phyloP scores from a whole-genome alignment of 2,329 filamentous ascomycete species.

The Fusarium falciforme region DNA sequence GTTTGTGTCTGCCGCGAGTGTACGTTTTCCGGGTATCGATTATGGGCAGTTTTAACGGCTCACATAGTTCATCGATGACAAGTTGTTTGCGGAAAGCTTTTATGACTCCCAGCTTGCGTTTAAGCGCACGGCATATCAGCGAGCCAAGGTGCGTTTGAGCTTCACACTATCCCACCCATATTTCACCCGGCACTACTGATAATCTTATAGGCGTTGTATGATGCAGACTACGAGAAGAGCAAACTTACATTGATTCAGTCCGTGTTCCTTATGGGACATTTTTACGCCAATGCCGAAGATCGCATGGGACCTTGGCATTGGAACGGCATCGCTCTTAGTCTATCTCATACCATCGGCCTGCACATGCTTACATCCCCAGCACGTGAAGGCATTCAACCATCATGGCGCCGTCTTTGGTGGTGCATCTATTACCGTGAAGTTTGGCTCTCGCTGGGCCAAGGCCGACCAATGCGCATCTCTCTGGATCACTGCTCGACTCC shows the following conservation, averaged over 20 bases:
- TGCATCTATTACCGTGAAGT: conserved; percentile 27
- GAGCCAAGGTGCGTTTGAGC: conserved; percentile 14
- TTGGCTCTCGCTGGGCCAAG: conserved; percentile 26
- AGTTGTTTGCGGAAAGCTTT: neutral
- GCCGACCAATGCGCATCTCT: conserved; percentile 20
- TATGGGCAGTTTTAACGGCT: neutral
- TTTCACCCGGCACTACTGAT: neutral
- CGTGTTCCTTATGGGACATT: conserved; percentile 55
- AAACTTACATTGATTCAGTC: conserved; percentile 56
- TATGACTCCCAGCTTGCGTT: conserved; percentile 8
- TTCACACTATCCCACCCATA: accelerated
- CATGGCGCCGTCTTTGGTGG: conserved; percentile 32
- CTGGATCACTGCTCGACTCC: conserved; percentile 15
- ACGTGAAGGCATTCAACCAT: neutral
- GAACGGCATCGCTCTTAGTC: conserved; percentile 56
- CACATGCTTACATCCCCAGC: conserved; percentile 38
- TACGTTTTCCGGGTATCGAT: conserved; percentile 33
- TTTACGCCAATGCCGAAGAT: conserved; percentile 55
- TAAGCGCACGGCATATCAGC: conserved; percentile 21
- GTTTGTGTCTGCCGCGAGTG: conserved; percentile 45
- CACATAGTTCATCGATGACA: conserved; percentile 17
- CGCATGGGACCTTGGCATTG: conserved; percentile 58
- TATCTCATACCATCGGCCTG: conserved; percentile 56
- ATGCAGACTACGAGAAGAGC: conserved; percentile 51
- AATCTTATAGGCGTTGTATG: conserved; percentile 26